These are phyloP conservation scores for Yamadazyma nakazawae DNA, from an alignment of 805 yeast species.

Conservation along the genomic window DNA sequence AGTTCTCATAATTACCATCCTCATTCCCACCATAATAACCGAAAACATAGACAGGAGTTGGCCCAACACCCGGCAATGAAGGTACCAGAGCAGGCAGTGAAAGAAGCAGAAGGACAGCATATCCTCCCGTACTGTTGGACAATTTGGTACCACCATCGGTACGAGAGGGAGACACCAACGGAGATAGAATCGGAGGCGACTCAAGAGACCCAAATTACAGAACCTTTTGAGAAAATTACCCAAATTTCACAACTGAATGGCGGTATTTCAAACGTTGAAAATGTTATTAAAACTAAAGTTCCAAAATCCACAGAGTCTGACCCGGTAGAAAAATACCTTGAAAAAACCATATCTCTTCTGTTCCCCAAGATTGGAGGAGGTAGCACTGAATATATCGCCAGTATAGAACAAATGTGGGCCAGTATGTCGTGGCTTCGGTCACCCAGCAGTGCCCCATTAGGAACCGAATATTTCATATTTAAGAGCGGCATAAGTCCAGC, in stretches of 20 bases:
- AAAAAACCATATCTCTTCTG: slow-evolving; percentile 42
- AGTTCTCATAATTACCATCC: background rate
- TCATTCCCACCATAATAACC: slow-evolving; percentile 1
- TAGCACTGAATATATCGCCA: slow-evolving; percentile 31
- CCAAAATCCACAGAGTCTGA: background rate
- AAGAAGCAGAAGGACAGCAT: slow-evolving; percentile 28
- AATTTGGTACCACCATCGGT: slow-evolving; percentile 46
- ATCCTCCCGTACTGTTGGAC: slow-evolving; percentile 48
- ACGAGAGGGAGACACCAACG: slow-evolving; percentile 7
- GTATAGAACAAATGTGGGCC: slow-evolving; percentile 55
- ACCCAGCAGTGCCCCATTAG: slow-evolving; percentile 37
- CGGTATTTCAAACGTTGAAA: background rate
- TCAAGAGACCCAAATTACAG: background rate
- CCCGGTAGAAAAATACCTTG: slow-evolving; percentile 28
- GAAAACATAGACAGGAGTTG: slow-evolving; percentile 7
- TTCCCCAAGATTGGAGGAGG: slow-evolving; percentile 28
- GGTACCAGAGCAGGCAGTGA: slow-evolving; percentile 30
- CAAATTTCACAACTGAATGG: background rate
- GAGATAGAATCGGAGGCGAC: slow-evolving; percentile 11
- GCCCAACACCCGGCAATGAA: slow-evolving; percentile 29
- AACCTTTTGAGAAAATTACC: no score
- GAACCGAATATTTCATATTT: slow-evolving; percentile 55
- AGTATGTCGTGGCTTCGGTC: slow-evolving; percentile 38
- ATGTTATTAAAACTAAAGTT: no score
- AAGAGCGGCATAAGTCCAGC: slow-evolving; percentile 59